Conservation (phyloP, 495 filamentous ascomycete species). For the Penicillium roqueforti region DNA sequence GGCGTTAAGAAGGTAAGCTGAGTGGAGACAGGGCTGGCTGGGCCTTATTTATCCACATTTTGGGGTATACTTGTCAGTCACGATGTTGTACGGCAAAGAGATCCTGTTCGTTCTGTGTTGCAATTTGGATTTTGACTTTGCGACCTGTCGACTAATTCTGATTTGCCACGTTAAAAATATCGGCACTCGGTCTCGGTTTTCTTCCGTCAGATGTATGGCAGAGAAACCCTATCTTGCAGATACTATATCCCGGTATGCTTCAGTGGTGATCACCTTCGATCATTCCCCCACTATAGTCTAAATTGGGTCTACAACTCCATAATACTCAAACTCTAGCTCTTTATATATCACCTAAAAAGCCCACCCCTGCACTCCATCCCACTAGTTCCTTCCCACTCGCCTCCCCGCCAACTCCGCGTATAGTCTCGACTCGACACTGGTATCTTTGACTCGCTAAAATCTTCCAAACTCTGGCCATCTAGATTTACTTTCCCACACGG, state of each 20-base stretch:
- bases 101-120: background rate
- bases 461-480: background rate
- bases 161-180: background rate
- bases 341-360: slow-evolving; percentile 1
- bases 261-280: background rate
- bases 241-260: background rate
- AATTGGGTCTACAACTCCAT: background rate
- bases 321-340: background rate
- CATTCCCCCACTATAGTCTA: background rate
- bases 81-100: slow-evolving; percentile 1
- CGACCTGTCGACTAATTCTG: background rate
- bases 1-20: slow-evolving; percentile 7
- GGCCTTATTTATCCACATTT: slow-evolving; percentile 2
- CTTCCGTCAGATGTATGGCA: background rate
- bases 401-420: background rate
- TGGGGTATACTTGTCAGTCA: background rate
- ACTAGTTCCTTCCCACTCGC: slow-evolving; percentile 2
- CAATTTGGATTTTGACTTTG: background rate
- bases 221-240: background rate
- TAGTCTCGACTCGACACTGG: background rate
- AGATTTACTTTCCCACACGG: background rate
- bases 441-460: background rate
- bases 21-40: slow-evolving; percentile 6
- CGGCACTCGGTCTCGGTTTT: background rate
- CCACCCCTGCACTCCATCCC: background rate